A percentile compares a stretch with the other conserved stretches of the same genome.
phyloP scores from a whole-genome alignment of 2,329 filamentous ascomycete species.

The Clonostachys chloroleuca region DNA sequence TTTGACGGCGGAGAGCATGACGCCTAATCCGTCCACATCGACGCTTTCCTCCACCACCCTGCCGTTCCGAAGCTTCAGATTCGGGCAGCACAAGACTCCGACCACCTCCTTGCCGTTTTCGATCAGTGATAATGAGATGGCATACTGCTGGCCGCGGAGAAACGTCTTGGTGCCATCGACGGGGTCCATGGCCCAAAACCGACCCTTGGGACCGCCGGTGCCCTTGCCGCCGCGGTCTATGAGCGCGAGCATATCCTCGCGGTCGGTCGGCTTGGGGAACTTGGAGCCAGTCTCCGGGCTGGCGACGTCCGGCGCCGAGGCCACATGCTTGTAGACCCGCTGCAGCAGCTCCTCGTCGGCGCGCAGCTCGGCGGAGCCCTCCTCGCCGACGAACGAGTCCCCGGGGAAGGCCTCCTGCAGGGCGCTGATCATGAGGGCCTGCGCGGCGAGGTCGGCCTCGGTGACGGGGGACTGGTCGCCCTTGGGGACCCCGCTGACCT shows the following conservation, averaged over 20 bases:
- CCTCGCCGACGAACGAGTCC: conserved; percentile 59
- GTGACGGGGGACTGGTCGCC: conserved; percentile 57
- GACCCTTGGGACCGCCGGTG: conserved; percentile 22
- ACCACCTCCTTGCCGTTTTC: conserved; percentile 52
- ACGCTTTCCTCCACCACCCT: conserved; percentile 25
- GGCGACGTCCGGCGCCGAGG: conserved; percentile 7
- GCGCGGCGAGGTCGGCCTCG: conserved; percentile 59
- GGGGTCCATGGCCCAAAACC: conserved; percentile 60
- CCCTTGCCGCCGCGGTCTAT: conserved; percentile 53
- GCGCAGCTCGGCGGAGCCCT: conserved; percentile 49
- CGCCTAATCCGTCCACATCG: conserved; percentile 22
- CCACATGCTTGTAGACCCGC: conserved; percentile 52
- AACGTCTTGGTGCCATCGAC: conserved; percentile 62
- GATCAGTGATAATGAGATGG: conserved; percentile 54
- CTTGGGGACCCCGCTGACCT: conserved; percentile 48
- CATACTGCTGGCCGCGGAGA: conserved; percentile 57
- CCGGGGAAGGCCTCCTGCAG: conserved; percentile 47
- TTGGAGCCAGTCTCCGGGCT: conserved; percentile 5
- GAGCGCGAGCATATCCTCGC: conserved; percentile 54
- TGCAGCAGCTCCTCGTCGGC: conserved; percentile 38
- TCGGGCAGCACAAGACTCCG: conserved; percentile 59
- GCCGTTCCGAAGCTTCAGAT: conserved; percentile 35
- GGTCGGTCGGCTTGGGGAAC: conserved; percentile 33
- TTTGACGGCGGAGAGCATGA: conserved; percentile 25
- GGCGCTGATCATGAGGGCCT: conserved; percentile 55